Evolutionary conservation across 371 early-diverging fungal genomes (phyloP).

Genomic region (Dichotomocladium elegans): DNA sequence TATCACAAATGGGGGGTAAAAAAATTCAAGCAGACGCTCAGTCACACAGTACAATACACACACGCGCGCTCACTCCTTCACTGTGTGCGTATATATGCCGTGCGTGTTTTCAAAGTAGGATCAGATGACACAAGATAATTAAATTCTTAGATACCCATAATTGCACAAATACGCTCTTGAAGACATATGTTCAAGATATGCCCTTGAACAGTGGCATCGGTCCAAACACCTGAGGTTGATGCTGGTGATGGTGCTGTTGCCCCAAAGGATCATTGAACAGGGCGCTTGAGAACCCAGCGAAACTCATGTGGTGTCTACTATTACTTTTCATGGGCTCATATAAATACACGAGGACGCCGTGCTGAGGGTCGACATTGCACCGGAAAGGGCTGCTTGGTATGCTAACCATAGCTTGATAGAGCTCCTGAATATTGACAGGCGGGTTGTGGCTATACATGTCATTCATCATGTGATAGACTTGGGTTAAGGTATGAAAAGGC

Average conservation of each 20-base stretch:
- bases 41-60: too few species aligned
- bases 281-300: not conserved
- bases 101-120: too few species aligned
- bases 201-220: slow-evolving; percentile 3
- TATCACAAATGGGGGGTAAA: too few species aligned
- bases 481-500: slow-evolving; percentile 18
- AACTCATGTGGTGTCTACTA: not conserved
- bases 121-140: too few species aligned
- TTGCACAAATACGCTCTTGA: too few species aligned
- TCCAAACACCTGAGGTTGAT: slow-evolving; percentile 4
- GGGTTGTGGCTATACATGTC: slow-evolving; percentile 22
- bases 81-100: too few species aligned
- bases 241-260: slow-evolving; percentile 1
- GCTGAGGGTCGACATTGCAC: slow-evolving; percentile 19
- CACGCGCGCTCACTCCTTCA: too few species aligned
- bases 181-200: slow-evolving; percentile 1
- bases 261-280: not conserved
- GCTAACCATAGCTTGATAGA: slow-evolving; percentile 14
- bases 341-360: slow-evolving; percentile 18
- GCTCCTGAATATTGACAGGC: slow-evolving; percentile 16
- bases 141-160: too few species aligned
- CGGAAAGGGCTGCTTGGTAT: slow-evolving; percentile 12
- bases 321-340: too few species aligned
- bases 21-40: too few species aligned
- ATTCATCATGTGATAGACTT: slow-evolving; percentile 24